Base-by-base conservation (phyloP, 352 stramenopile genomes). In the Globisporangium camurandrum region DNA sequence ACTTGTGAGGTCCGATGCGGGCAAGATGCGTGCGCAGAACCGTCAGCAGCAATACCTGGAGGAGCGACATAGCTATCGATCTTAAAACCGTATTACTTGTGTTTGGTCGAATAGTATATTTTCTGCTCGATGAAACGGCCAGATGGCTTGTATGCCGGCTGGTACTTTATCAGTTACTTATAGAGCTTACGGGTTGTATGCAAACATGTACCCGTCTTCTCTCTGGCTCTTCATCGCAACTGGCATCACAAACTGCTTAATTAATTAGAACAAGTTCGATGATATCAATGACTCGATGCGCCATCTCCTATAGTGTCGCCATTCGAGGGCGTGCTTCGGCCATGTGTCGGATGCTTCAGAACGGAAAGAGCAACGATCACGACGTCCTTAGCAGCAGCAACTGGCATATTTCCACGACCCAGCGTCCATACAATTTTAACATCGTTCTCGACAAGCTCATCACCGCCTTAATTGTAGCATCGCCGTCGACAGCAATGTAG, bases 51-150 rank as follows among this genome's bases (percentile, higher is more conserved):
- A 0, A 55, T 0, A 9, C 54, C 49, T 33, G 37, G 47, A 33
- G 33, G 36, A 0, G 49, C 42, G 3, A 57, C 54, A 9, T 39
- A 55, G 11, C 40, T 50, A 34, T 59, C 48, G 40, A 61, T 55
- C 43, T 61, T 59, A 46, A 66, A 57, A 20, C 48, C 49, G 33
- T 59, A 55, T 2, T 59, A 37, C 48, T 66, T 62, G 22, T 66
- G 42, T 34, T 54, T 55, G 0, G 46, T 48, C 1, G 52, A 61
- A 11, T 31, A 46, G 40, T 33, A 46, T 11, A 20, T 3, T 14
- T 46, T 46, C 20, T 46, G 40, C 40, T 31, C 40, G 23, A 28
- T 46, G n/a, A 31, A 46, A 14, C 22, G 40, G 40, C 40, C 40
- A 14, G 40, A 20, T 4, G 22, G 40, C 11, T 10, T 9, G 22